phyloP scores from a whole-genome alignment of 129 eudicot genomes.

The Flaveria brownii region DNA sequence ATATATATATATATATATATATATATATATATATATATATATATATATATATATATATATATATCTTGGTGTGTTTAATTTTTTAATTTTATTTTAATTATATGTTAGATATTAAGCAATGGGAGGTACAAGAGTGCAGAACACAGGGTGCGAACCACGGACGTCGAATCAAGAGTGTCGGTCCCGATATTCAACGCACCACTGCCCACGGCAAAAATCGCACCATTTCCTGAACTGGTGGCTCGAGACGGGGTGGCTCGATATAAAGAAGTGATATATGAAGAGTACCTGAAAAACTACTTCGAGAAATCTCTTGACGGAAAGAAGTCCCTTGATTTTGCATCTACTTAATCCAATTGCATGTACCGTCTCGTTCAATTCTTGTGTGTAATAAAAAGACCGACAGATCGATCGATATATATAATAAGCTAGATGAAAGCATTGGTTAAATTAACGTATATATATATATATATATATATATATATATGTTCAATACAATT shows the following conservation, averaged over 20 bases:
- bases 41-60: too few species aligned
- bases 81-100: background rate
- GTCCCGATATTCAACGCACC: conserved; percentile 33
- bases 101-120: conserved; percentile 41
- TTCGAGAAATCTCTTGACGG: conserved; percentile 34
- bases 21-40: too few species aligned
- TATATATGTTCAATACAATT: too few species aligned
- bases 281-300: conserved; percentile 31
- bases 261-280: conserved; percentile 18
- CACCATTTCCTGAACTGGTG: conserved; percentile 41
- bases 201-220: conserved; percentile 19
- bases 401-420: too few species aligned
- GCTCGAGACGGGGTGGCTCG: conserved; percentile 30
- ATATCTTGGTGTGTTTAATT: background rate
- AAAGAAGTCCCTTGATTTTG: conserved; percentile 45
- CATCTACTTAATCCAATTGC: background rate
- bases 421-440: too few species aligned
- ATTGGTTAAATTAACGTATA: too few species aligned
- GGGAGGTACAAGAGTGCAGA: conserved; percentile 50
- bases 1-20: too few species aligned
- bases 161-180: conserved; percentile 38
- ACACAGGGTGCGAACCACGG: conserved; percentile 42
- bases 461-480: too few species aligned
- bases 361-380: too few species aligned
- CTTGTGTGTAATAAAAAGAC: too few species aligned